Evolutionary conservation across 1,284 basidiomycete species (phyloP).

Genomic region (Moesziomyces sp.): DNA sequence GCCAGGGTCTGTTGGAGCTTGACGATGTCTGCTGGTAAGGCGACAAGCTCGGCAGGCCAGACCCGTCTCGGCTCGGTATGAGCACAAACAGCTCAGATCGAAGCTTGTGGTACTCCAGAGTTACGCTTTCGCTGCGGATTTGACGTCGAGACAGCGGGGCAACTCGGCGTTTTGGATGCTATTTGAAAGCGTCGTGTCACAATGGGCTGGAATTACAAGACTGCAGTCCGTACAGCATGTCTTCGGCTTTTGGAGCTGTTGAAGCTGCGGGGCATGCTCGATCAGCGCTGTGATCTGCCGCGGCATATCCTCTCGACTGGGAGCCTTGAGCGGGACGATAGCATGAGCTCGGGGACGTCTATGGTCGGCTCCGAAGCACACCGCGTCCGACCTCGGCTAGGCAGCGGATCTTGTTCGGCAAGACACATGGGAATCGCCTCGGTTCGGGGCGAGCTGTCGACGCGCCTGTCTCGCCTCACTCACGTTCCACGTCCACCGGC

Average conservation of each 20-base stretch:
- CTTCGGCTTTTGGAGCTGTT: too few species aligned
- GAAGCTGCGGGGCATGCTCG: too few species aligned
- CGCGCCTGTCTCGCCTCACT: neutral
- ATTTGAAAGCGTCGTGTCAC: too few species aligned
- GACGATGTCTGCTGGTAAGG: conserved; percentile 4
- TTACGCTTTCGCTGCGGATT: too few species aligned
- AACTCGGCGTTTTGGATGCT: too few species aligned
- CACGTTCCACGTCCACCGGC: too few species aligned
- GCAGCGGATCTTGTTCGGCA: neutral
- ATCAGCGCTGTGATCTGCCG: too few species aligned
- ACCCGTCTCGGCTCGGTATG: neutral
- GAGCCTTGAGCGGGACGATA: neutral
- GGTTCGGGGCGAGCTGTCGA: neutral
- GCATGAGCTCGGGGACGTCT: neutral
- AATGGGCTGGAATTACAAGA: too few species aligned
- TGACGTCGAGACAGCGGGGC: too few species aligned
- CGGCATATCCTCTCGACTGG: neutral
- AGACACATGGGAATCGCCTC: neutral
- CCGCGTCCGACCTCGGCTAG: neutral
- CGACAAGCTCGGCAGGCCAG: conserved; percentile 2
- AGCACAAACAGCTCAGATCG: too few species aligned
- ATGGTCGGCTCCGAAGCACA: neutral
- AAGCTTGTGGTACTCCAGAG: too few species aligned
- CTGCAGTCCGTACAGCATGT: too few species aligned
- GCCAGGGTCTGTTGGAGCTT: neutral